Evolutionary conservation across 805 yeast genomes (phyloP).

Genomic region (Metahyphopichia silvanorum): DNA sequence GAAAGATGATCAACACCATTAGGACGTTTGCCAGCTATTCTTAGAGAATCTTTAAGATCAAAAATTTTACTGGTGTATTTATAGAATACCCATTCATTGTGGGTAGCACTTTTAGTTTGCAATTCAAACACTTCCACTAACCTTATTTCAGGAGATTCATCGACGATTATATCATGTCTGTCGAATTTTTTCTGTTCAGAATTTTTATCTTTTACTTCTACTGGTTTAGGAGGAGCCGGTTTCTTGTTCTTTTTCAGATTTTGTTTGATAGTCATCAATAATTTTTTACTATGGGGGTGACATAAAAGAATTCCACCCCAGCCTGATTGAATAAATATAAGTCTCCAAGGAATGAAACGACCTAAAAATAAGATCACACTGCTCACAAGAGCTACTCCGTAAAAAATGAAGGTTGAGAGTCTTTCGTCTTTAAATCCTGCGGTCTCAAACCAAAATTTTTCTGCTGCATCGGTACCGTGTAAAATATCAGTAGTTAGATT

Average conservation of each 20-base stretch:
- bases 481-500: slow-evolving; percentile 56
- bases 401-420: slow-evolving; percentile 56
- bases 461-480: slow-evolving; percentile 46
- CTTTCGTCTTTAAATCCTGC: slow-evolving; percentile 73
- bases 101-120: slow-evolving; percentile 59
- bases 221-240: slow-evolving; percentile 3
- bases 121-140: slow-evolving; percentile 78
- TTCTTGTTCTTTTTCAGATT: slow-evolving; percentile 8
- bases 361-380: slow-evolving; percentile 42
- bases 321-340: slow-evolving; percentile 50
- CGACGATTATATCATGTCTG: slow-evolving; percentile 58
- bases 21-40: slow-evolving; percentile 52
- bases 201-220: slow-evolving; percentile 4
- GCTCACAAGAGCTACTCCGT: slow-evolving; percentile 27
- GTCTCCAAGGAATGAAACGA: slow-evolving; percentile 62
- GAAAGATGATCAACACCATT: slow-evolving; percentile 55
- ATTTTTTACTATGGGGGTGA: slow-evolving; percentile 56
- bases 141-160: slow-evolving; percentile 58
- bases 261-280: slow-evolving; percentile 13
- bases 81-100: slow-evolving; percentile 60
- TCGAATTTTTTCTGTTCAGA: slow-evolving; percentile 26
- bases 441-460: slow-evolving; percentile 54
- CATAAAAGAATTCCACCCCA: slow-evolving; percentile 53
- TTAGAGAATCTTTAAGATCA: slow-evolving; percentile 41
- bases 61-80: slow-evolving; percentile 56